Evolutionary conservation across 768 basidiomycete genomes (phyloP), one percentile per base, ranked within the genome.

Genomic region (Harrya chromipes): DNA sequence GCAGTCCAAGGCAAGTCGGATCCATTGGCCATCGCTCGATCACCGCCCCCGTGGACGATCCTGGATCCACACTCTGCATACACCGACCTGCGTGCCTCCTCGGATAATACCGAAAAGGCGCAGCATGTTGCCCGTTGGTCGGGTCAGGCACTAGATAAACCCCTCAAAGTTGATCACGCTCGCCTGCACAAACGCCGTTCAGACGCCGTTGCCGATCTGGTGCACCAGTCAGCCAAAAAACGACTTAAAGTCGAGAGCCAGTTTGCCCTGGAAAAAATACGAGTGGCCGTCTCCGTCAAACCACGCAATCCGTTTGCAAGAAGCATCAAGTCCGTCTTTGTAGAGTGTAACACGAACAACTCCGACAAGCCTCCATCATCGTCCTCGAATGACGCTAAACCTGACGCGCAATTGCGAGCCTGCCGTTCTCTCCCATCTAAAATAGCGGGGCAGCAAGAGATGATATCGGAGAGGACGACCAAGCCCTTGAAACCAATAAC

Each of bases 401-500:
- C 53, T 17, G 38, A 45, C 16, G 17, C 1, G 7, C 49, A n/a
- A 37, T 14, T 49, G 24, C 61, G 53, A 26, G 3, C 13, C 26
- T 51, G 19, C 21, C 48, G 39, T 43, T 56, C 54, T 23, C 50
- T 56, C n/a, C 49, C 55, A 6, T 42, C 47, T 14, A 41, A 46
- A 19, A 36, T 29, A 24, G 12, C 12, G 17, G 29, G 6, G 24
- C 40, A 39, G 17, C 46, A 49, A 16, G 33, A 10, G 27, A 16
- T 42, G 14, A 43, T 34, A 24, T 6, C 17, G 17, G 39, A 37
- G 19, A 21, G 38, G 23, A 29, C 23, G 13, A 0, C 4, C 26
- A 67, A 62, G 16, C 53, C 53, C 8, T 43, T 68, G 53, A 66
- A 57, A 47, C 68, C 64, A 14, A 68, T 68, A 43, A 70, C 66